Evolutionary conservation across 306 rosid genomes (phyloP).

Genomic region (Clitoria ternatea): DNA sequence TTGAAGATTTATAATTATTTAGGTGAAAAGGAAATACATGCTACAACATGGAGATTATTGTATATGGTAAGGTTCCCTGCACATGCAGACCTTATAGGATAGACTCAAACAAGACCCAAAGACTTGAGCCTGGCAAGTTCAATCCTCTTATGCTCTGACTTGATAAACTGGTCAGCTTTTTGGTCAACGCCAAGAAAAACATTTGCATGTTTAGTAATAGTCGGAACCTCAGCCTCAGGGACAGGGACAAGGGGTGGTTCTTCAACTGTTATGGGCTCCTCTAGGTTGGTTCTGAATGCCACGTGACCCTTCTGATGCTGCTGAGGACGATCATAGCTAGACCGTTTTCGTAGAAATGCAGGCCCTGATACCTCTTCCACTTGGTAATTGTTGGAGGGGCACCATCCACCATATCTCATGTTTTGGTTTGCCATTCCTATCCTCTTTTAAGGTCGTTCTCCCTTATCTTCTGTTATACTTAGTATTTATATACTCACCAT

Average conservation of each 20-base stretch:
- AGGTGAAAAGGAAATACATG: neutral
- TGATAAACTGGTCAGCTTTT: constrained; percentile 56
- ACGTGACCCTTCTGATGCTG: constrained; percentile 28
- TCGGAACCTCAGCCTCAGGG: neutral
- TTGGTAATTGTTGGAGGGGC: constrained; percentile 17
- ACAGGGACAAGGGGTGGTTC: neutral
- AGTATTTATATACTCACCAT: neutral
- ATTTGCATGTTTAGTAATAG: neutral
- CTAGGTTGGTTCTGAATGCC: constrained; percentile 19
- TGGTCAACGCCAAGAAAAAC: constrained; percentile 30
- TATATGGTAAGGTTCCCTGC: neutral
- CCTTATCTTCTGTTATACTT: too few species aligned
- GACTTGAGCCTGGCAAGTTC: constrained; percentile 29
- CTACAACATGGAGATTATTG: neutral
- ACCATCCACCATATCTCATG: constrained; percentile 11
- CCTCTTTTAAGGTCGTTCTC: too few species aligned
- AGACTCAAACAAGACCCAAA: neutral
- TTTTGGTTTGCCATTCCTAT: constrained; percentile 12
- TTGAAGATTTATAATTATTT: constrained; percentile 3
- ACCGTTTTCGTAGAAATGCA: constrained; percentile 23
- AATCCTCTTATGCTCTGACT: constrained; percentile 39
- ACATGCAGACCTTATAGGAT: neutral
- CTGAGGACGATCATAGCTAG: neutral
- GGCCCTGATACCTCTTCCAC: constrained; percentile 17
- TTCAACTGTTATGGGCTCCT: neutral